Percentiles rank a stretch among this genome's conserved stretches.
Evolutionary conservation across 2,329 filamentous ascomycete genomes (phyloP).

Genomic region (Colletotrichum siamense): DNA sequence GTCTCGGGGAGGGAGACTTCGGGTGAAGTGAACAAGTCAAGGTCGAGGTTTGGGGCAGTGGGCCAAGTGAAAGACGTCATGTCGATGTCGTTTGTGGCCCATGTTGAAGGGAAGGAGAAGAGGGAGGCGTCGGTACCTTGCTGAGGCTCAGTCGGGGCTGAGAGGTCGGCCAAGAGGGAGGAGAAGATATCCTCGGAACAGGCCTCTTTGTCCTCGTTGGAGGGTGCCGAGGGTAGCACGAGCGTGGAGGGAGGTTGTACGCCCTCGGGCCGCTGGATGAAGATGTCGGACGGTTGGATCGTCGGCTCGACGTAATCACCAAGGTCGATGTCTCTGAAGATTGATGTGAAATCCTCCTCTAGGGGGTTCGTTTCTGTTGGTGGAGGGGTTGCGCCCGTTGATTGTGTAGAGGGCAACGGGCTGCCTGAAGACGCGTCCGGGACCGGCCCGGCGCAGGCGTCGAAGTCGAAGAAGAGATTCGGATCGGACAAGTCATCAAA

Average conservation of each 20-base stretch:
- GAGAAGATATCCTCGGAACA: background rate
- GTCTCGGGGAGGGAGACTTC: background rate
- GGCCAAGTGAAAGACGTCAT: background rate
- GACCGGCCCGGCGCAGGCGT: slow-evolving; percentile 1
- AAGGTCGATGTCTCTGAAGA: background rate
- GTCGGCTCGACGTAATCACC: background rate
- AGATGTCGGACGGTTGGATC: background rate
- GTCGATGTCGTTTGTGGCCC: background rate
- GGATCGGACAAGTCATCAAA: background rate
- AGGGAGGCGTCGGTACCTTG: background rate
- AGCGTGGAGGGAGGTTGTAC: background rate
- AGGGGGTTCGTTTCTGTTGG: background rate
- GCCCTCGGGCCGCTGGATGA: background rate
- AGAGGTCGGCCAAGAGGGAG: background rate
- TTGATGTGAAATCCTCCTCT: background rate
- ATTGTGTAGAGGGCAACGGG: background rate
- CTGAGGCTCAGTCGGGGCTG: background rate
- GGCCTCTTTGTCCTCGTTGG: background rate
- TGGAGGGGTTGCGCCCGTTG: background rate
- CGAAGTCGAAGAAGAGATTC: background rate
- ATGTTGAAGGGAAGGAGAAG: background rate
- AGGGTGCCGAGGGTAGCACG: background rate
- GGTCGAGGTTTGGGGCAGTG: background rate
- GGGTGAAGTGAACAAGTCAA: background rate
- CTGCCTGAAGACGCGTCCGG: background rate